phyloP scores from a whole-genome alignment of 2,329 filamentous ascomycete species.

The Lithohypha guttulata region DNA sequence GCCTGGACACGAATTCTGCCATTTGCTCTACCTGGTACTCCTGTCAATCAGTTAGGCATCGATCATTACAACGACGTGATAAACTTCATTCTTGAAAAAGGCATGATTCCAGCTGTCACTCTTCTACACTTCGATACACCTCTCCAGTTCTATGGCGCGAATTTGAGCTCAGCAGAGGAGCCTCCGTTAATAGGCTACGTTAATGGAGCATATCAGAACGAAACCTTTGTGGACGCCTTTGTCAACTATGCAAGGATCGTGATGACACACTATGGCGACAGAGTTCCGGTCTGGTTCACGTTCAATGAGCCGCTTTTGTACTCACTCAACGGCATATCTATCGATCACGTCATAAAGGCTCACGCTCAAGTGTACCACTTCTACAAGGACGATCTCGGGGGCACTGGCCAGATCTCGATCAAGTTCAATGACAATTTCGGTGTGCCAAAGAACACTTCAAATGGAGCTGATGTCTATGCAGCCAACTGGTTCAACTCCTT shows the following conservation, averaged over 20 bases:
- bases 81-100: conserved; percentile 32
- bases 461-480: conserved; percentile 22
- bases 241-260: conserved; percentile 31
- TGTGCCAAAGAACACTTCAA: conserved; percentile 23
- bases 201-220: conserved; percentile 26
- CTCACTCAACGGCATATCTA: conserved; percentile 26
- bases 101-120: conserved; percentile 36
- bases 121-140: conserved; percentile 23
- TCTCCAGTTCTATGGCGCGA: conserved; percentile 15
- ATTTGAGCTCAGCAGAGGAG: conserved; percentile 10
- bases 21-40: conserved; percentile 34
- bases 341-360: conserved; percentile 29
- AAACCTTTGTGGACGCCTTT: conserved; percentile 23
- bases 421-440: conserved; percentile 31
- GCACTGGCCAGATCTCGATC: conserved; percentile 23
- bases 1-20: conserved; percentile 41
- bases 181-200: conserved; percentile 16
- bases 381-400: conserved; percentile 26
- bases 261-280: conserved; percentile 29
- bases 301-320: conserved; percentile 33
- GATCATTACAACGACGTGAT: conserved; percentile 41
- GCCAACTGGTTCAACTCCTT: conserved; percentile 27
- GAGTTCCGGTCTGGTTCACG: conserved; percentile 33
- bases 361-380: conserved; percentile 31
- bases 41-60: conserved; percentile 37